Conservation (phyloP, 1,284 basidiomycete genomes). For the Mycena sp. region DNA sequence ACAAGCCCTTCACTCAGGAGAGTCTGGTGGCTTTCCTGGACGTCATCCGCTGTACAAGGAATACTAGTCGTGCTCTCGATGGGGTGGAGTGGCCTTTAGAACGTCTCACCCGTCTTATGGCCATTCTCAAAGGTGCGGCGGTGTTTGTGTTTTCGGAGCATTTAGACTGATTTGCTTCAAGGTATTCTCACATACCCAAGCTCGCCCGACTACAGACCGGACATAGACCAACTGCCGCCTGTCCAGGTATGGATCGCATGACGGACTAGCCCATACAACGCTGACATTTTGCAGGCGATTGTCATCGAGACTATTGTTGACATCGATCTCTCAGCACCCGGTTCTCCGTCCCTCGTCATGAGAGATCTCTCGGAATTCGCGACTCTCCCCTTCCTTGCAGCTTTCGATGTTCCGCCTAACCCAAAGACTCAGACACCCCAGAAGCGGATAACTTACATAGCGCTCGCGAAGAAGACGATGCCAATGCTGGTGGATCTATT, state of each 20-base stretch:
- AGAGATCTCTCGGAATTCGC: conserved; percentile 87
- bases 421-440: conserved; percentile 46
- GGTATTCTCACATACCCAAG: conserved; percentile 83
- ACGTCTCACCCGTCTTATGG: conserved; percentile 74
- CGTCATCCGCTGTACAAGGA: conserved; percentile 70
- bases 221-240: conserved; percentile 86
- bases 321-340: conserved; percentile 71
- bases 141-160: conserved; percentile 20
- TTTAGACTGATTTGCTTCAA: conserved; percentile 38
- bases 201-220: conserved; percentile 88
- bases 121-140: conserved; percentile 75
- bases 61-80: conserved; percentile 55
- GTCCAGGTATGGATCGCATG: conserved; percentile 67
- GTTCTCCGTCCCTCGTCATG: conserved; percentile 78
- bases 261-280: conserved; percentile 1
- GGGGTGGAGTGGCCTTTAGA: conserved; percentile 72
- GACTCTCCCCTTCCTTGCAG: conserved; percentile 85
- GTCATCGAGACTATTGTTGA: conserved; percentile 75
- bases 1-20: conserved; percentile 83
- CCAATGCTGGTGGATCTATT: conserved; percentile 81
- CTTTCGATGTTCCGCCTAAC: conserved; percentile 62
- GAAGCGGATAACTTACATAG: conserved; percentile 87
- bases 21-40: conserved; percentile 85
- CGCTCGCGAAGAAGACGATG: conserved; percentile 88
- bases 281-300: conserved; percentile 56